These are phyloP conservation scores for Epichloe amarillans DNA, from an alignment of 2,329 filamentous ascomycete species.

Conservation along the genomic window DNA sequence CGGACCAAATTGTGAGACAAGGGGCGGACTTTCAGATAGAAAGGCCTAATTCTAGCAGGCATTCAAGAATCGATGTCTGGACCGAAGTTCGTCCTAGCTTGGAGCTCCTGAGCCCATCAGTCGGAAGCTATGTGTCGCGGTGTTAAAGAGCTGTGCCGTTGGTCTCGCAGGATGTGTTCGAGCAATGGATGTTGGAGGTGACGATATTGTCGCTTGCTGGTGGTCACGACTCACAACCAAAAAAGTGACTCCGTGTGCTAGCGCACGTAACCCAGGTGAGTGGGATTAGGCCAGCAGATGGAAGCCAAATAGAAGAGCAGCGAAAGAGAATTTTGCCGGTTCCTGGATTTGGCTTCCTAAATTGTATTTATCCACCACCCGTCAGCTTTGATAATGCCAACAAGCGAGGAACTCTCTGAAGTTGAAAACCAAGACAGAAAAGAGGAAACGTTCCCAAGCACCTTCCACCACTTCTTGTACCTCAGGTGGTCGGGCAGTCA, in stretches of 20 bases:
- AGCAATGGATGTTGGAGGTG: neutral
- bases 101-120: too few species aligned
- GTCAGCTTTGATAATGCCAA: neutral
- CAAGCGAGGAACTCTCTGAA: neutral
- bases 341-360: neutral
- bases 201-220: neutral
- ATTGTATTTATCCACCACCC: neutral
- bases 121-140: too few species aligned
- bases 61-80: too few species aligned
- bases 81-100: too few species aligned
- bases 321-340: neutral
- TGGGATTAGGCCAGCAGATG: neutral
- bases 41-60: too few species aligned
- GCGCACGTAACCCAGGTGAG: too few species aligned
- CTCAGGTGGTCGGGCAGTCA: conserved; percentile 2
- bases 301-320: neutral
- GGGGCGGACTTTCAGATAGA: too few species aligned
- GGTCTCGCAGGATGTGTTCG: too few species aligned
- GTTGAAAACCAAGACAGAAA: neutral
- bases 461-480: conserved; percentile 3
- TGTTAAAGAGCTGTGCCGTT: too few species aligned
- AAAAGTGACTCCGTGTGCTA: neutral
- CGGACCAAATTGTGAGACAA: too few species aligned
- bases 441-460: neutral
- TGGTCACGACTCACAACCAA: neutral